Percentiles rank a stretch among this genome's conserved stretches.
Conservation (phyloP, 371 early-diverging fungal genomes). For the Blastocladiella emersonii region DNA sequence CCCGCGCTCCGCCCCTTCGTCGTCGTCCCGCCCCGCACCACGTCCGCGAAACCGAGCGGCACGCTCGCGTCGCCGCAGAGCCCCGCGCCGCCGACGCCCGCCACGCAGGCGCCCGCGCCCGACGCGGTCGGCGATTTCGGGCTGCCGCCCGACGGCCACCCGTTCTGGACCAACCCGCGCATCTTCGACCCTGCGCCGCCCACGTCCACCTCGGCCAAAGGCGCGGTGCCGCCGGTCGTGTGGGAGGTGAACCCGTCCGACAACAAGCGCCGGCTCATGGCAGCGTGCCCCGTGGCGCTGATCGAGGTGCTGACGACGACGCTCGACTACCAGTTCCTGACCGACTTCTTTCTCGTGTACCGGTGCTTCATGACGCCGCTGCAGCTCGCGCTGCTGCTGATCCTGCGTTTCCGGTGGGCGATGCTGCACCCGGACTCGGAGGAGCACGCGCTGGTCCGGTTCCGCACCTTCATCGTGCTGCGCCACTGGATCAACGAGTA, state of each 20-base stretch:
- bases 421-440: background rate
- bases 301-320: conserved; percentile 8
- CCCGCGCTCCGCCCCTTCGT: no score
- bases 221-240: background rate
- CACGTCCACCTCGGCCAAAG: background rate
- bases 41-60: no score
- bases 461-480: background rate
- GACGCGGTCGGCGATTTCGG: background rate
- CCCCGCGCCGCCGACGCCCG: no score
- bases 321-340: conserved; percentile 5
- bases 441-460: background rate
- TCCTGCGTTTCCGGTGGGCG: conserved; percentile 4
- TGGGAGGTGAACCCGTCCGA: background rate
- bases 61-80: no score
- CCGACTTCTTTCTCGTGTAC: conserved; percentile 5
- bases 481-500: conserved; percentile 7
- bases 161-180: background rate
- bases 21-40: no score
- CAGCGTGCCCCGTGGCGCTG: background rate
- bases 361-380: conserved; percentile 4
- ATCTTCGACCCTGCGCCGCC: background rate
- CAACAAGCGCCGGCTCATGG: background rate
- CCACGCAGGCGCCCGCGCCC: no score
- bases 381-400: background rate
- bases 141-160: background rate